Evolutionary conservation across 495 filamentous ascomycete genomes (phyloP).

Genomic region (Penicillium waksmanii): DNA sequence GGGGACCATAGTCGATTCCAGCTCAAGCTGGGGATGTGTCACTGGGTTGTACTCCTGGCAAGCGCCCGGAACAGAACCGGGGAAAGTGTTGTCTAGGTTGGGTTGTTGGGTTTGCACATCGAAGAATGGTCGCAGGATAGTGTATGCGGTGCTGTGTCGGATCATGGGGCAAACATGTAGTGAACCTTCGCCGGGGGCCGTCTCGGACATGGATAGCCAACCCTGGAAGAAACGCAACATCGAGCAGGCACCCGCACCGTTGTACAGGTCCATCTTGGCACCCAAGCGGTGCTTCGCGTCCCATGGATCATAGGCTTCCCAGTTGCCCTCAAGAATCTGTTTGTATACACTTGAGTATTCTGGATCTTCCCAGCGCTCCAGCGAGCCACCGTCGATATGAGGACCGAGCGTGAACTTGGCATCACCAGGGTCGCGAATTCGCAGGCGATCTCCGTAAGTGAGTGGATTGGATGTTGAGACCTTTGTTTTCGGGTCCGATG

Average conservation of each 20-base stretch:
- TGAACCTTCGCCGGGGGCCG: slow-evolving; percentile 74
- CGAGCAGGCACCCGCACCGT: slow-evolving; percentile 78
- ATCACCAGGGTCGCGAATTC: slow-evolving; percentile 68
- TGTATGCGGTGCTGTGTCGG: slow-evolving; percentile 74
- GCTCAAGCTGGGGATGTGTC: slow-evolving; percentile 77
- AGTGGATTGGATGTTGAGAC: slow-evolving; percentile 71
- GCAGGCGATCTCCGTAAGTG: slow-evolving; percentile 79
- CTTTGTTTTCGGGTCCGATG: slow-evolving; percentile 58
- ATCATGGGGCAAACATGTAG: slow-evolving; percentile 83
- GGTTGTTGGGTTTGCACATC: slow-evolving; percentile 51
- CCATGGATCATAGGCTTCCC: slow-evolving; percentile 84
- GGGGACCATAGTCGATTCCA: slow-evolving; percentile 75
- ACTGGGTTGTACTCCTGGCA: slow-evolving; percentile 75
- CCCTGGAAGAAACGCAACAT: slow-evolving; percentile 90
- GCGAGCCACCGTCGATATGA: slow-evolving; percentile 81
- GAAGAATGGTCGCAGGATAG: slow-evolving; percentile 87
- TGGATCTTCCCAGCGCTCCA: slow-evolving; percentile 83
- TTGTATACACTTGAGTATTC: slow-evolving; percentile 80
- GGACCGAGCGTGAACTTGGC: slow-evolving; percentile 81
- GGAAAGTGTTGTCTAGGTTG: slow-evolving; percentile 53
- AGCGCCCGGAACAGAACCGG: slow-evolving; percentile 74
- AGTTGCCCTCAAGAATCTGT: slow-evolving; percentile 70
- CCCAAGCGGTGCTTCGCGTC: slow-evolving; percentile 70
- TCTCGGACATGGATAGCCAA: slow-evolving; percentile 80
- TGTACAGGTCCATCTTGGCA: slow-evolving; percentile 76